Evolutionary conservation across 164 flowering plant species (phyloP), one percentile per base, ranked within the genome.

Genomic region (Berberis vulgaris): DNA sequence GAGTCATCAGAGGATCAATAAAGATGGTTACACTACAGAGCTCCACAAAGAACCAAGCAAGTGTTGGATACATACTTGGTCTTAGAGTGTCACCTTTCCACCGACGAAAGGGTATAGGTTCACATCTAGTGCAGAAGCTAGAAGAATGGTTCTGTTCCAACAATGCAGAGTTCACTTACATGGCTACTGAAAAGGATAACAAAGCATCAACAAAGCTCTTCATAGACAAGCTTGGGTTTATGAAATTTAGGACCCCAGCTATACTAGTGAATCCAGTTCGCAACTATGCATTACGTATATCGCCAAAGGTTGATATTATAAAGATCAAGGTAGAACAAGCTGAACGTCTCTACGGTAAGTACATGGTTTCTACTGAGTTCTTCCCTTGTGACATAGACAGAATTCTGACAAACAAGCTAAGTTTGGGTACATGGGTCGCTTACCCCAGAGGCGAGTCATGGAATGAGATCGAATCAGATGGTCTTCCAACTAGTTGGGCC

Each of bases 121-220:
- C 57, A 52, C 74, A 59, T 55, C 74, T 89, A 2, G 93, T 85
- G 0, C 68, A 50, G 2, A 61, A 49, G 4, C 38, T 89, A 6
- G 91, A 84, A 60, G 73, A 81, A 59, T 89, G 96, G 96, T 82
- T 89, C 74, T n/a, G 50, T 2, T 47, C 66, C 62, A 73, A 80
- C 60, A 59, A 64, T 4, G 93, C 73, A 1, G 89, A 87, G 8
- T 83, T 77, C 12, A 76, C 86, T 0, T 89, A 87, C 77, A 80
- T 89, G 84, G 96, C 96, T 3, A 85, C 96, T 0, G 87, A 81
- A 71, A 84, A 84, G 45, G 83, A 82, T 43, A 89, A 89, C 50
- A 61, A 69, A 8, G 86, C 91, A 2, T 89, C 96, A 0, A 72
- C 76, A 9, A 74, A 74, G 42, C 85, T 89, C 49, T 89, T 89